Evolutionary conservation across 805 yeast species (phyloP).

Genomic region (Candida nanaspora): DNA sequence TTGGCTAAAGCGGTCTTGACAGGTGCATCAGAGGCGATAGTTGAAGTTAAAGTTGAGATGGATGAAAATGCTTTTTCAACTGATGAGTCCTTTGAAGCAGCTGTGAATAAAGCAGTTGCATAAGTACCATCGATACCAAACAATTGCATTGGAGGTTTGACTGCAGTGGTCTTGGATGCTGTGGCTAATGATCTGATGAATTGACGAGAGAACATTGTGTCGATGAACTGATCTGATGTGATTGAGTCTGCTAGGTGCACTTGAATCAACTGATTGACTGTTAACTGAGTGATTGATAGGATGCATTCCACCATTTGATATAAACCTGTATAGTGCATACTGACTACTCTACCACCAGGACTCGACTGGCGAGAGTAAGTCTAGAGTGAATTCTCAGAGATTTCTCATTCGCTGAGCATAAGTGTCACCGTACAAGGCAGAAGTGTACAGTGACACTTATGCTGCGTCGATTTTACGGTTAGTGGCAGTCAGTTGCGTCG

Average conservation of each 20-base stretch:
- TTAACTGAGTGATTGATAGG: neutral
- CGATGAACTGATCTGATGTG: too few relatives aligned
- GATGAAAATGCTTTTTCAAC: conserved; percentile 63
- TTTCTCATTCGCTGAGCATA: conserved; percentile 24
- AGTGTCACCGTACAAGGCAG: conserved; percentile 4
- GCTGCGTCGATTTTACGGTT: neutral
- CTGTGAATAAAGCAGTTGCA: conserved; percentile 90
- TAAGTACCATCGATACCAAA: conserved; percentile 96
- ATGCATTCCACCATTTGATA: too few relatives aligned
- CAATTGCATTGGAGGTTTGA: conserved; percentile 86
- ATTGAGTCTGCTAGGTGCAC: neutral
- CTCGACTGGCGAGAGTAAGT: too few relatives aligned
- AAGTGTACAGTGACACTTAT: conserved; percentile 1
- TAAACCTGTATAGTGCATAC: too few relatives aligned
- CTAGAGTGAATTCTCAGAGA: conserved; percentile 3
- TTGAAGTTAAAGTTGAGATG: conserved; percentile 47
- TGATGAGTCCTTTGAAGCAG: conserved; percentile 76
- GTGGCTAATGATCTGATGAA: conserved; percentile 70
- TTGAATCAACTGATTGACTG: neutral
- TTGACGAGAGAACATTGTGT: conserved; percentile 54
- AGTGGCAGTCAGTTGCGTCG: neutral
- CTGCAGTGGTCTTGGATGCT: conserved; percentile 38
- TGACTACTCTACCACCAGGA: too few relatives aligned
- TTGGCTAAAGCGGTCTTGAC: conserved; percentile 55
- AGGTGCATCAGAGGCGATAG: conserved; percentile 57